Conservation (phyloP, 129 eudicot species). For the Silybum marianum region DNA sequence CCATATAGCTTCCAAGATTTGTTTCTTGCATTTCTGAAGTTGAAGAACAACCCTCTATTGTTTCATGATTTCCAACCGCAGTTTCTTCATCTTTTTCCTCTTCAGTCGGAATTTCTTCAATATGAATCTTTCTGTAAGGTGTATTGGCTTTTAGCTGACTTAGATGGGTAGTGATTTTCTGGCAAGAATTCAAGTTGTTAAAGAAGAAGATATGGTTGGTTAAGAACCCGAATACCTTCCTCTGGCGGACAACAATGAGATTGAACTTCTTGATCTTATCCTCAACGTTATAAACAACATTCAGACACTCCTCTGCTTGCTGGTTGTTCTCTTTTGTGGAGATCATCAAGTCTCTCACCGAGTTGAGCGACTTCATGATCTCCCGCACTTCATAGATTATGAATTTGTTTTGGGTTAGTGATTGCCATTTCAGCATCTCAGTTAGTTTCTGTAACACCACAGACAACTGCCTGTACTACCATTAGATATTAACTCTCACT, state of each 20-base stretch:
- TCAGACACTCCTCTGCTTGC: conserved; percentile 20
- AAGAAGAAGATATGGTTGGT: conserved; percentile 33
- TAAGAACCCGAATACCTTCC: conserved; percentile 40
- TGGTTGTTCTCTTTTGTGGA: neutral
- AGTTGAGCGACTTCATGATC: conserved; percentile 32
- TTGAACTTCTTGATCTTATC: conserved; percentile 40
- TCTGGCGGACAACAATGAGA: conserved; percentile 29
- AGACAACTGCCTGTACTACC: conserved; percentile 43
- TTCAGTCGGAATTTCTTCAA: neutral
- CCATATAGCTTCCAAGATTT: neutral
- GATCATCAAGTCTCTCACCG: conserved; percentile 22
- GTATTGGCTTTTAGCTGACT: neutral
- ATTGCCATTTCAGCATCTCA: conserved; percentile 34
- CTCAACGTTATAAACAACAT: conserved; percentile 36
- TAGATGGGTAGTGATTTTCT: conserved; percentile 8
- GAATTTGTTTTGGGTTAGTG: conserved; percentile 30
- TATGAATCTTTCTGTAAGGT: neutral
- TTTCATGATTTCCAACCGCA: neutral
- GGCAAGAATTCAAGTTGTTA: conserved; percentile 39
- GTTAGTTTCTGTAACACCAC: conserved; percentile 45
- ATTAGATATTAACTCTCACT: conserved; percentile 12
- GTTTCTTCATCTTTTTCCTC: conserved; percentile 20
- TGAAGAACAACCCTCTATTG: neutral
- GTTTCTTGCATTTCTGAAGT: conserved; percentile 2
- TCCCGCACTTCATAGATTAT: conserved; percentile 31